These are phyloP conservation scores for Amphicarpaea edgeworthii DNA, from an alignment of 306 rosid species.

Conservation along the genomic window DNA sequence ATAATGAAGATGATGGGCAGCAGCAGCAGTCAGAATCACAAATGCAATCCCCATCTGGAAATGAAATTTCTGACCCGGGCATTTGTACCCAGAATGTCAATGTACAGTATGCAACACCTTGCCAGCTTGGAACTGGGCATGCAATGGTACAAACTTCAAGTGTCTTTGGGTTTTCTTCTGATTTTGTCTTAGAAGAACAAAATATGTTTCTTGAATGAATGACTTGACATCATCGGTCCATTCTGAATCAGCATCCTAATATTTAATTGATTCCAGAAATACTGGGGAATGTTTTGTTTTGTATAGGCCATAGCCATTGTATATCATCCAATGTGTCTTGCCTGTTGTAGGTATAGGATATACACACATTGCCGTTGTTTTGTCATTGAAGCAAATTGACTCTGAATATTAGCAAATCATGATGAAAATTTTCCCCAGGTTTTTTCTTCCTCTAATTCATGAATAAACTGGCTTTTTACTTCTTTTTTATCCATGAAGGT, in stretches of 20 bases:
- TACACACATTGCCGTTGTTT: slow-evolving; percentile 6
- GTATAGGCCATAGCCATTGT: slow-evolving; percentile 16
- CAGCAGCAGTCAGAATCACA: no score
- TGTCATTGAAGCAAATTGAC: slow-evolving; percentile 34
- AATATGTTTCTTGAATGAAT: slow-evolving; percentile 27
- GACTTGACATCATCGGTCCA: slow-evolving; percentile 14
- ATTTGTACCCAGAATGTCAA: no score
- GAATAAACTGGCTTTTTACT: slow-evolving; percentile 18
- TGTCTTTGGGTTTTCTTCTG: slow-evolving; percentile 8
- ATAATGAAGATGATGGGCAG: no score
- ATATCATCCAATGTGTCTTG: slow-evolving; percentile 8
- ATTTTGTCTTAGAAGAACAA: slow-evolving; percentile 7
- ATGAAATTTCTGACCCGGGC: no score
- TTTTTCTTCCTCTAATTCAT: slow-evolving; percentile 32
- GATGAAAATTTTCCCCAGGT: slow-evolving; percentile 24
- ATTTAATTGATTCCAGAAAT: slow-evolving; percentile 23
- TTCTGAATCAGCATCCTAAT: slow-evolving; percentile 11
- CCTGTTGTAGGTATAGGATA: slow-evolving; percentile 26
- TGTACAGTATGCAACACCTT: no score
- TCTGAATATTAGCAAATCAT: slow-evolving; percentile 38
- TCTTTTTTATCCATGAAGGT: slow-evolving; percentile 9
- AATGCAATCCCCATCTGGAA: no score
- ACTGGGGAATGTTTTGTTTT: slow-evolving; percentile 36
- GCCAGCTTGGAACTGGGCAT: slow-evolving; percentile 67
- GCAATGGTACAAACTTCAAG: slow-evolving; percentile 62